Evolutionary conservation across 768 basidiomycete genomes (phyloP).

Genomic region (Arthromyces matolae): DNA sequence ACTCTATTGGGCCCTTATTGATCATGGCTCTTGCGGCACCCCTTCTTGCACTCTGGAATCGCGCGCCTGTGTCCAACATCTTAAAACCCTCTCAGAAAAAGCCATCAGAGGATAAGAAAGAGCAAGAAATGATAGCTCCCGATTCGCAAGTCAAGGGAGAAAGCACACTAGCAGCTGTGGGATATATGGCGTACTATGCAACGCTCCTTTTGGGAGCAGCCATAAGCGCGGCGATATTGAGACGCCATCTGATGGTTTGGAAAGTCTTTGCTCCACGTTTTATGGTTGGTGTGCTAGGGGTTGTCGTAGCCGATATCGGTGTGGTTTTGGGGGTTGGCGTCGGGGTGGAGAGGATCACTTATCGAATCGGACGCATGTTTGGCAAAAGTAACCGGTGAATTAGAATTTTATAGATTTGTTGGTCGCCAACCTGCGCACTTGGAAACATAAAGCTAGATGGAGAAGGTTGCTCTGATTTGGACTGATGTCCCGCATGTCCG

Average conservation of each 20-base stretch:
- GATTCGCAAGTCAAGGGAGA: slow-evolving; percentile 35
- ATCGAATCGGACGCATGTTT: slow-evolving; percentile 25
- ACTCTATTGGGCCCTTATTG: slow-evolving; percentile 73
- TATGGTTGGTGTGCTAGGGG: slow-evolving; percentile 66
- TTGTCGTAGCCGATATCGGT: slow-evolving; percentile 70
- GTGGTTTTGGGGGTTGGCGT: slow-evolving; percentile 59
- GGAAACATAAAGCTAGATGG: background rate
- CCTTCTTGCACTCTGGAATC: slow-evolving; percentile 80
- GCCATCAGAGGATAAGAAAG: background rate
- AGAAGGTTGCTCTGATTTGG: background rate
- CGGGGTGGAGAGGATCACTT: slow-evolving; percentile 46
- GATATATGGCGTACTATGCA: slow-evolving; percentile 68
- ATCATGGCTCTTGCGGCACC: slow-evolving; percentile 64
- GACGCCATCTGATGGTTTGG: slow-evolving; percentile 96
- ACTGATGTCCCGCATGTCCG: slow-evolving; percentile 36
- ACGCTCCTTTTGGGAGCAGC: slow-evolving; percentile 66
- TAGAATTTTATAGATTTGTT: background rate
- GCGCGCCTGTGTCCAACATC: slow-evolving; percentile 50
- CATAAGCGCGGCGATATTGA: slow-evolving; percentile 65
- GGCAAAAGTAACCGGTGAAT: slow-evolving; percentile 1
- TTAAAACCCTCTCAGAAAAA: slow-evolving; percentile 3
- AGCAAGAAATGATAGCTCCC: slow-evolving; percentile 11
- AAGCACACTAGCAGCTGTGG: slow-evolving; percentile 52
- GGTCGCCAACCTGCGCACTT: background rate
- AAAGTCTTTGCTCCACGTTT: slow-evolving; percentile 97